Base-by-base conservation (phyloP, 1,139 yeast species). In the Hemisphaericaspora xylanilytica region DNA sequence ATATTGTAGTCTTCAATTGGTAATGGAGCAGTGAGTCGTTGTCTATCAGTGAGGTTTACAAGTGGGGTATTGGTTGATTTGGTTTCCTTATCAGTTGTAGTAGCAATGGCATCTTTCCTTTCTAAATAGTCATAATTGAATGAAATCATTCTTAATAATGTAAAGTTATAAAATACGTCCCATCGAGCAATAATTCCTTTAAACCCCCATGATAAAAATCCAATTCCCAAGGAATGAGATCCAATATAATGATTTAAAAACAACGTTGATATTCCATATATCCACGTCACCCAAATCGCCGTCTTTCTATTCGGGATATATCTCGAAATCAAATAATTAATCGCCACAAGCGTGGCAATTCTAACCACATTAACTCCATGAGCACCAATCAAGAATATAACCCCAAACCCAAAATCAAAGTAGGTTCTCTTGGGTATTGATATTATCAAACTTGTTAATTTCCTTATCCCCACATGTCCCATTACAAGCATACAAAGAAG, bases 141-240 rank as follows among this genome's bases (percentile, higher is more conserved):
- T 41, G 96, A 86, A 35, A 94, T 64, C 77, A 89, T 78, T 49
- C 97, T 73, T 39, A 94, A 71, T 47, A 92, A 67, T 1, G 96
- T 83, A 60, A 94, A 88, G 60, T 92, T 94, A 72, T 81, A 94
- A 52, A 86, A 87, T 7, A 94, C 97, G 56, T 92, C 97, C 99
- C 99, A 94, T 49, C 97, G 71, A 14, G 80, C 73, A 48, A 92
- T 81, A 18, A 90, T 73, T 0, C 98, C 97, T 56, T 68, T 71
- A 51, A 73, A 81, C 1, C 79, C 74, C 26, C 61, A 49, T 51
- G 81, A 95, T 49, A 87, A 57, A 17, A 75, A 59, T 0, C 67
- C 58, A 16, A 81, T 50, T 2, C 78, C 81, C 39, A 76, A 71
- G 13, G 75, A 77, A 42, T 74, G 68, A 20, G 75, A 71, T 39